phyloP scores from a whole-genome alignment of 225 moss, liverwort and hornwort genomes.

The Lunularia cruciata region DNA sequence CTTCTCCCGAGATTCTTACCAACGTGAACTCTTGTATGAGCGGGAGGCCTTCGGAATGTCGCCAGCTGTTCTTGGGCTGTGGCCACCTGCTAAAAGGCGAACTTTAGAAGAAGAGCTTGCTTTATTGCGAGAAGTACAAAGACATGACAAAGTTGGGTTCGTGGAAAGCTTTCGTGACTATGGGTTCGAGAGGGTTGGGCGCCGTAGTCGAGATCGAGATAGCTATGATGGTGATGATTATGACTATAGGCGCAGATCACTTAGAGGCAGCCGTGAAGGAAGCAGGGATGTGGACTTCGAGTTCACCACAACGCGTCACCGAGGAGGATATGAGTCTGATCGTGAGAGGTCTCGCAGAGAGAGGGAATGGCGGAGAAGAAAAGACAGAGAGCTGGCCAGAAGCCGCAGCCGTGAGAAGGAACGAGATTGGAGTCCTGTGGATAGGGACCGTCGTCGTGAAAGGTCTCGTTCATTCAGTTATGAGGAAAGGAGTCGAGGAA shows the following conservation, averaged over 20 bases:
- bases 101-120: constrained; percentile 84
- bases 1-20: constrained; percentile 62
- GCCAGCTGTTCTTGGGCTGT: constrained; percentile 54
- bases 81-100: constrained; percentile 80
- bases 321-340: constrained; percentile 61
- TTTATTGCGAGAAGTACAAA: constrained; percentile 64
- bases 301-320: constrained; percentile 56
- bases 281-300: constrained; percentile 71
- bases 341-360: constrained; percentile 71
- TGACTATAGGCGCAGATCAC: constrained; percentile 61
- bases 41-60: constrained; percentile 57
- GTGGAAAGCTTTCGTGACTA: constrained; percentile 57
- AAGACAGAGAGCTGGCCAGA: constrained; percentile 65
- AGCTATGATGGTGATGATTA: constrained; percentile 76
- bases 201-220: constrained; percentile 76
- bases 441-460: constrained; percentile 64
- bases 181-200: constrained; percentile 53
- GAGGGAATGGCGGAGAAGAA: constrained; percentile 70
- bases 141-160: constrained; percentile 71
- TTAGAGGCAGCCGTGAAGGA: constrained; percentile 68
- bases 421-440: constrained; percentile 78
- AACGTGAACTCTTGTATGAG: constrained; percentile 66
- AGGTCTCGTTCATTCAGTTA: constrained; percentile 70
- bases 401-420: constrained; percentile 83
- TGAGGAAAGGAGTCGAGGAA: constrained; percentile 63